phyloP scores from a whole-genome alignment of 2,329 filamentous ascomycete genomes.

The Scedosporium aurantiacum region DNA sequence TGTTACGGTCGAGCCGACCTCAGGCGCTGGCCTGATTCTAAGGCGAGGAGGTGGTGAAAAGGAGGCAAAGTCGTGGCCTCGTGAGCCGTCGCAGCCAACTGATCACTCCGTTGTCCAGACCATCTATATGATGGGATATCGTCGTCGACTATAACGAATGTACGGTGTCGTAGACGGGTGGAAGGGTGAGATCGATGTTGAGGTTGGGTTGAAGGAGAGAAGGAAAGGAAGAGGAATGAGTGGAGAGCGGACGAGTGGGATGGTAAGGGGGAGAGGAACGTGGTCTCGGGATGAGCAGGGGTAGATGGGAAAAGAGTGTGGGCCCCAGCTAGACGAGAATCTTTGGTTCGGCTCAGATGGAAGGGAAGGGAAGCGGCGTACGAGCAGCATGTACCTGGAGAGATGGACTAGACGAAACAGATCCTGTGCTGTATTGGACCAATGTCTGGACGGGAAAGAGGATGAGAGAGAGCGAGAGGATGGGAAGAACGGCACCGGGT shows the following conservation, averaged over 20 bases:
- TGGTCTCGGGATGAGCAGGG: conserved; percentile 14
- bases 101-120: conserved; percentile 12
- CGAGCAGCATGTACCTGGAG: conserved; percentile 11
- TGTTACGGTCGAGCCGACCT: background rate
- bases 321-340: background rate
- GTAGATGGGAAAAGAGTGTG: conserved; percentile 8
- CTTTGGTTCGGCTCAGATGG: conserved; percentile 1
- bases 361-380: background rate
- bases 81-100: conserved; percentile 26
- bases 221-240: conserved; percentile 1
- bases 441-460: background rate
- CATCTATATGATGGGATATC: conserved; percentile 27
- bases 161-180: background rate
- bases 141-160: conserved; percentile 6
- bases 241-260: conserved; percentile 2
- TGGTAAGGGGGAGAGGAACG: conserved; percentile 14
- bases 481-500: background rate
- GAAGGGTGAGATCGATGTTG: background rate
- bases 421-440: conserved; percentile 22
- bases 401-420: conserved; percentile 34
- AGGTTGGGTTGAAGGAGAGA: background rate
- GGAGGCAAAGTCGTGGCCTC: conserved; percentile 1
- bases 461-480: background rate
- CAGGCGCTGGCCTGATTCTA: background rate
- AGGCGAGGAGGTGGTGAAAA: background rate